phyloP scores from a whole-genome alignment of 148 eudicot species.

The Spergularia marina region DNA sequence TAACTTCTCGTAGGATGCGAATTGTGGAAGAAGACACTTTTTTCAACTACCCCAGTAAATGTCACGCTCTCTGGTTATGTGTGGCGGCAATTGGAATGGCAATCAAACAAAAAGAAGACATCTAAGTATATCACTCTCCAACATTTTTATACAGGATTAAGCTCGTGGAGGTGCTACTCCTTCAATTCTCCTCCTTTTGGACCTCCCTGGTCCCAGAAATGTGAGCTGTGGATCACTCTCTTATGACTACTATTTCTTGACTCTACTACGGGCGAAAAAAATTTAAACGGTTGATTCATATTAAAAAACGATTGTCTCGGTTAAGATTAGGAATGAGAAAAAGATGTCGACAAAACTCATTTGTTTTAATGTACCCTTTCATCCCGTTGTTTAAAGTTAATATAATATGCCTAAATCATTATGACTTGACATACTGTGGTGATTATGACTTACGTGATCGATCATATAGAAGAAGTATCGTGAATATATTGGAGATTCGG shows the following conservation, averaged over 20 bases:
- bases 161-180: constrained; percentile 3
- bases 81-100: constrained; percentile 13
- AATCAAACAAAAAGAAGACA: not conserved
- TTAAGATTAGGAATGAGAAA: not conserved
- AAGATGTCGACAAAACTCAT: too few species aligned
- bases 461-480: too few species aligned
- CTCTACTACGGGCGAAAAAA: not conserved
- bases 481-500: too few species aligned
- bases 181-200: constrained; percentile 5
- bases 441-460: too few species aligned
- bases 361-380: too few species aligned
- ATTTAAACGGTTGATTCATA: not conserved
- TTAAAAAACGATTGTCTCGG: not conserved
- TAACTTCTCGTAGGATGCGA: constrained; percentile 22
- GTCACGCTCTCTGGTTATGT: constrained; percentile 17
- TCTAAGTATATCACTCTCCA: not conserved
- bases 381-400: too few species aligned
- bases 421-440: too few species aligned
- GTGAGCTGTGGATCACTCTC: constrained; percentile 23
- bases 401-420: too few species aligned
- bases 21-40: too few species aligned
- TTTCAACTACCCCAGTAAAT: not conserved
- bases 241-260: too few species aligned
- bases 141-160: constrained; percentile 1
- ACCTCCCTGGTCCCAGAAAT: constrained; percentile 5